Base-by-base conservation (phyloP, 2,329 filamentous ascomycete genomes). In the Aspergillus sp. region DNA sequence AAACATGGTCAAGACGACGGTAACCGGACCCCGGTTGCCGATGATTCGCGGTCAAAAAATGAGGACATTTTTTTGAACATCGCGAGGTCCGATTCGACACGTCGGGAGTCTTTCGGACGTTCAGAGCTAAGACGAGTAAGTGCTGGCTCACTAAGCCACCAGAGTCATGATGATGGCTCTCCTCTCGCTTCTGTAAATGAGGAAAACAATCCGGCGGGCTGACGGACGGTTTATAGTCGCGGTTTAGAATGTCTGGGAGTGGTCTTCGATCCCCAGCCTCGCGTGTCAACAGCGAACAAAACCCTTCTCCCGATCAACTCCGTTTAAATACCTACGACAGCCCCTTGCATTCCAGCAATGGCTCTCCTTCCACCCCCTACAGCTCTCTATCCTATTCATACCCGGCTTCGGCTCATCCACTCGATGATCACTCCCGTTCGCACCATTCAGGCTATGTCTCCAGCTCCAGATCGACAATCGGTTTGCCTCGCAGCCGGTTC, bases 51-150 rank as follows among this genome's bases (percentile, higher is more conserved):
- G 41, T 65, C 64, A 24, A 72, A 69, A 53, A 73, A 69, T 53
- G 74, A 76, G 48, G 75, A 77, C 62, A 59, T 77, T 24, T 77
- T 77, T 55, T 58, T 77, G 49, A 76, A 77, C 54, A 76, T 77
- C 52, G 75, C 75, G 10, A 70, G 70, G 56, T 66, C 70, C 4
- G 73, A 73, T 48, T 71, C 70, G 6, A 60, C 50, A 38, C 70
- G 68, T 53, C 70, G 69, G 45, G 66, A 70, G 47, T 72, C 71
- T 16, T 43, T 71, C 20, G 62, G 65, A 35, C 69, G 66, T 43
- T 67, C 69, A n/a, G 71, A 73, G 50, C 65, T 71, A 35, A 65
- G 69, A 60, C 62, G 70, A 51, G 71, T 73, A 59, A 72, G 70
- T 65, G 20, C 14, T n/a, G 16, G 16, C 13, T 9, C 35, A 6